These are phyloP conservation scores for Pisolithus microcarpus DNA, from an alignment of 768 basidiomycete genomes.

Conservation along the genomic window DNA sequence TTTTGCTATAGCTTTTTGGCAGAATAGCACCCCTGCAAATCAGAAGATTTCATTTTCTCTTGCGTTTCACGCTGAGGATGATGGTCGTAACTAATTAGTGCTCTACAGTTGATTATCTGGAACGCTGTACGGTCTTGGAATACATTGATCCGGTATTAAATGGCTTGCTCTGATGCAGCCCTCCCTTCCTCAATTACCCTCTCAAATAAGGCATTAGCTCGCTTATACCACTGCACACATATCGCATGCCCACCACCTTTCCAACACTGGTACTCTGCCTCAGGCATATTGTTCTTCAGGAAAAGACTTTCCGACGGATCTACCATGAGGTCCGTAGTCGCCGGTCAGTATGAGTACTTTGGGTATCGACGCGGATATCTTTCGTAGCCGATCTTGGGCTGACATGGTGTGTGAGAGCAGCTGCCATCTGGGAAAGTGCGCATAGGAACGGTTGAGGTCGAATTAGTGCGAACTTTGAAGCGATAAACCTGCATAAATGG, in stretches of 20 bases:
- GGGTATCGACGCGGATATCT: slow-evolving; percentile 49
- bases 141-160: background rate
- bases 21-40: too few relatives aligned
- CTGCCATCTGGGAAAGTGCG: slow-evolving; percentile 64
- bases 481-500: slow-evolving; percentile 33
- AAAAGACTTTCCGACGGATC: slow-evolving; percentile 41
- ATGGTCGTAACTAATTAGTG: too few relatives aligned
- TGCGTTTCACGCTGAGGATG: too few relatives aligned
- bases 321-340: slow-evolving; percentile 56
- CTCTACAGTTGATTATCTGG: background rate
- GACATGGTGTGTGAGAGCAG: slow-evolving; percentile 59
- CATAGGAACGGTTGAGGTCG: slow-evolving; percentile 56
- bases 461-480: slow-evolving; percentile 41
- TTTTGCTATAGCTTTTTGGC: too few relatives aligned
- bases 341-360: slow-evolving; percentile 66
- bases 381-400: slow-evolving; percentile 37
- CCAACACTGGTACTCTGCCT: slow-evolving; percentile 53
- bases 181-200: slow-evolving; percentile 47
- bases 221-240: slow-evolving; percentile 38
- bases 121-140: background rate
- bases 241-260: slow-evolving; percentile 59
- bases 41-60: too few relatives aligned
- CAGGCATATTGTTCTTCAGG: slow-evolving; percentile 51
- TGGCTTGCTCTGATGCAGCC: background rate
- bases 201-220: slow-evolving; percentile 54